Evolutionary conservation across 2,329 filamentous ascomycete species (phyloP).

Genomic region (Lachnellula suecica): DNA sequence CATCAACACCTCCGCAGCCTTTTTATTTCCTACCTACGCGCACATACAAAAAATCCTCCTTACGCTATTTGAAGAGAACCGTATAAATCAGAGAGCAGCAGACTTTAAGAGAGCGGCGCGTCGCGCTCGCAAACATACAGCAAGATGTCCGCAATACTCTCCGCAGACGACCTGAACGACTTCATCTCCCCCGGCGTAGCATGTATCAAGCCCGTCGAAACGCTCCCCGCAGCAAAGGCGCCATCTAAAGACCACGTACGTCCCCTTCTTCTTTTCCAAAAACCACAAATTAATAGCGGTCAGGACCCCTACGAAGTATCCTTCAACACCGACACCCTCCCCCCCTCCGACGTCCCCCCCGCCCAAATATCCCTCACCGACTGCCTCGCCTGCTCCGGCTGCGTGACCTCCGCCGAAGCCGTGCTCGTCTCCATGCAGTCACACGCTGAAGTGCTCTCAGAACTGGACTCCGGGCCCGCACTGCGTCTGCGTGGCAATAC

Average conservation of each 20-base stretch:
- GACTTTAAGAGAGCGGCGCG: slow-evolving; percentile 13
- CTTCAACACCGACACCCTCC: slow-evolving; percentile 75
- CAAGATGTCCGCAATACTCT: slow-evolving; percentile 94
- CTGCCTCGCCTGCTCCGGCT: slow-evolving; percentile 95
- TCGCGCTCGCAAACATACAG: slow-evolving; percentile 15
- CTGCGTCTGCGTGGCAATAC: slow-evolving; percentile 25
- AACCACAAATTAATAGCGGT: slow-evolving; percentile 9
- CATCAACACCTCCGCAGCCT: too few relatives aligned
- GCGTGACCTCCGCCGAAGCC: slow-evolving; percentile 95
- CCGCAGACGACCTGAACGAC: slow-evolving; percentile 95
- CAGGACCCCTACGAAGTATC: slow-evolving; percentile 73
- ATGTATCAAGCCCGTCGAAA: slow-evolving; percentile 97
- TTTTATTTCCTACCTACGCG: too few relatives aligned
- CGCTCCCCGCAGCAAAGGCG: slow-evolving; percentile 66
- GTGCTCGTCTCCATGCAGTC: slow-evolving; percentile 95
- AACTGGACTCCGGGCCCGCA: slow-evolving; percentile 67
- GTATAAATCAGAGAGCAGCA: neutral
- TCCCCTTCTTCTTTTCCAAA: neutral
- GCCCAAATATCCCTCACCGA: slow-evolving; percentile 96
- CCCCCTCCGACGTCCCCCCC: slow-evolving; percentile 58
- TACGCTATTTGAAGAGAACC: neutral
- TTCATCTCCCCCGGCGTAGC: slow-evolving; percentile 98
- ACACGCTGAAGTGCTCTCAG: slow-evolving; percentile 83
- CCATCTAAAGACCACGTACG: slow-evolving; percentile 42
- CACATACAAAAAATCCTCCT: too few relatives aligned